Conservation (phyloP, 495 filamentous ascomycete genomes). For the Rhypophila decipiens region DNA sequence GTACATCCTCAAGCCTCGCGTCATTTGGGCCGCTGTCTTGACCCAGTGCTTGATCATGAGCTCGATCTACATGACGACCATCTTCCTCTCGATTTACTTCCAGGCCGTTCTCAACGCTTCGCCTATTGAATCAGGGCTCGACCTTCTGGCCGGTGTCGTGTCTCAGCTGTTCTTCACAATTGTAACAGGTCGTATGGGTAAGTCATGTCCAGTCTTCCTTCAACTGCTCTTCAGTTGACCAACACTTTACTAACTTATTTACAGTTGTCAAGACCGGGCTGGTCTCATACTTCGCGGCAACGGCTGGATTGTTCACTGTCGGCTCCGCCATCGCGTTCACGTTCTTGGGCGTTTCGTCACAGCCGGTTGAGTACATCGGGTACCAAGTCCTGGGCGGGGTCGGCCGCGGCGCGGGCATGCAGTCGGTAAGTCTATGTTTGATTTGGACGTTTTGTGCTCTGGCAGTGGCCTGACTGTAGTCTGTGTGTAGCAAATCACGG, state of each 20-base stretch:
- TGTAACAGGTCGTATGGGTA: slow-evolving; percentile 42
- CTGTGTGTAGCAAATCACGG: slow-evolving; percentile 42
- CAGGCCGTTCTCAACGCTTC: slow-evolving; percentile 53
- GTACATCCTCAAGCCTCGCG: slow-evolving; percentile 57
- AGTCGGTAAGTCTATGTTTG: slow-evolving; percentile 22
- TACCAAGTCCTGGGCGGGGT: slow-evolving; percentile 62
- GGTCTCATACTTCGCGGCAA: background rate
- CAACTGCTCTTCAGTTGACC: background rate
- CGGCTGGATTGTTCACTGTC: slow-evolving; percentile 42
- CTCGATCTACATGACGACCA: slow-evolving; percentile 53
- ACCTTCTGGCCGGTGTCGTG: slow-evolving; percentile 42
- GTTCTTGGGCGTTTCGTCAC: slow-evolving; percentile 45
- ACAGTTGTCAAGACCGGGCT: background rate
- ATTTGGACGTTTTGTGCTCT: background rate
- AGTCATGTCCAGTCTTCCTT: background rate
- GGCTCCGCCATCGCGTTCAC: slow-evolving; percentile 56
- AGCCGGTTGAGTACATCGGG: slow-evolving; percentile 46
- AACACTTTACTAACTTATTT: too few species aligned
- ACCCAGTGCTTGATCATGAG: slow-evolving; percentile 48
- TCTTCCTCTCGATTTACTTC: slow-evolving; percentile 64
- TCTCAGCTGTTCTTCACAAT: slow-evolving; percentile 40
- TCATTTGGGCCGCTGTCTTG: slow-evolving; percentile 45
- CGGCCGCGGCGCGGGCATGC: slow-evolving; percentile 59
- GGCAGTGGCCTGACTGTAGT: background rate
- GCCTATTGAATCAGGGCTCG: slow-evolving; percentile 47